Base-by-base conservation (phyloP, 2,329 filamentous ascomycete genomes). In the Elsinoe perseae region DNA sequence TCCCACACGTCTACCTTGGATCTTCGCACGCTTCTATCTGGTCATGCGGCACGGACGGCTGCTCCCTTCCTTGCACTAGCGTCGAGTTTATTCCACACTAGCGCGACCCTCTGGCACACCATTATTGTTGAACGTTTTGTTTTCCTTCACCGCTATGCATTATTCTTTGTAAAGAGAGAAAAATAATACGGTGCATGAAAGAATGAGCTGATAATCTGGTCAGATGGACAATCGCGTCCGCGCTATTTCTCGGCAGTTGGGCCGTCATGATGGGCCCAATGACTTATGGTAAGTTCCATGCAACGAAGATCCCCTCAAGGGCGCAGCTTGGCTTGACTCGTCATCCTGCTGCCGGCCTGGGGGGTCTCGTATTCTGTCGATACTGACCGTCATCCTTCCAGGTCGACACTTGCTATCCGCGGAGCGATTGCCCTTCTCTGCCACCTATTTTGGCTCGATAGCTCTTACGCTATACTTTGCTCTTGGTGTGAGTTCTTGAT, bases 151-250 rank as follows among this genome's bases (percentile, higher is more conserved):
- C 48, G 28, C 30, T 48, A 30, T 56, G 56, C 21, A 48, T 59
- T 52, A 30, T 48, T 57, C 32, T 43, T 55, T 48, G 40, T 52
- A 21, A 9, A 9, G 32, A 14, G 32, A 36, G 32, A 36, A 9
- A 36, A 36, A 36, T 48, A 34, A 9, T 36, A 40, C 14, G 28
- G 43, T 57, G 27, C 52, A 54, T 60, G 46, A 50, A 28, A 43
- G 38, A 58, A 54, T 52, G 54, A 48, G 71, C 70, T 71, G 73
- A 75, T 64, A 42, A 60, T 25, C 40, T 56, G 43, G 65, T 69
- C 72, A 97, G 93, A 77, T 98, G 93, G 93, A 89, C 92, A 50
- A 84, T 96, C 70, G 93, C 91, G 56, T 96, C 92, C 50, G 69
- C 87, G 50, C 80, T 98, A 62, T 97, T 97, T 77, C 80, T 97